Evolutionary conservation across 2,329 filamentous ascomycete species (phyloP), one percentile per base, ranked within the genome.

Genomic region (Fusarium kyushuense): DNA sequence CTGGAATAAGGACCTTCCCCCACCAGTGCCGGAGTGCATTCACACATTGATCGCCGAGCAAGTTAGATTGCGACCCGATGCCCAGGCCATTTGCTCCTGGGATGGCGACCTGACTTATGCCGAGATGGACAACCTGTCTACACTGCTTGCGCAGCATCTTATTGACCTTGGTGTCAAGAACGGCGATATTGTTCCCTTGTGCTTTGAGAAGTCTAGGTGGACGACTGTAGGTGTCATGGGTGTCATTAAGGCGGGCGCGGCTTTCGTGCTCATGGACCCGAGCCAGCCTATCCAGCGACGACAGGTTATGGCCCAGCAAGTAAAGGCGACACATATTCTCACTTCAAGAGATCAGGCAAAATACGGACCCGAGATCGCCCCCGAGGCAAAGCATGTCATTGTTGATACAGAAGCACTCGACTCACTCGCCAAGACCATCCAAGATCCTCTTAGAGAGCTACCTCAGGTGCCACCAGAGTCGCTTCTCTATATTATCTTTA

Each of bases 401-500:
- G 59, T 73, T 7, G 71, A 73, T 17, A 58, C 53, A 3, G 36
- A 51, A 9, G 40, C 59, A 17, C 46, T 72, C 10, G n/a, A 23
- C 12, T 60, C 59, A 11, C 33, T 73, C 8, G 71, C 56, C n/a
- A 36, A 62, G 27, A 69, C 62, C 16, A 60, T 54, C 2, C 42
- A 67, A 17, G 63, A 59, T 30, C 60, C 62, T 10, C 59, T 65
- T 5, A 69, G 45, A 35, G 66, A 51, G 12, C 71, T 82, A 2
- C 80, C 80, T 0, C 48, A 58, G 0, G 80, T 84, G n/a, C 76
- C 88, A 4, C 67, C 82, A 4, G 74, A 75, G 7, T 75, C 79
- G 1, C 79, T 82, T 11, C 79, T 84, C 33, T 86, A 85, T 63
- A 85, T 89, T 70, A 88, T 90, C 72, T 90, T 89, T 73, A 90